Conservation (phyloP, 768 basidiomycete species). For the Boletus vinaceobasis region DNA sequence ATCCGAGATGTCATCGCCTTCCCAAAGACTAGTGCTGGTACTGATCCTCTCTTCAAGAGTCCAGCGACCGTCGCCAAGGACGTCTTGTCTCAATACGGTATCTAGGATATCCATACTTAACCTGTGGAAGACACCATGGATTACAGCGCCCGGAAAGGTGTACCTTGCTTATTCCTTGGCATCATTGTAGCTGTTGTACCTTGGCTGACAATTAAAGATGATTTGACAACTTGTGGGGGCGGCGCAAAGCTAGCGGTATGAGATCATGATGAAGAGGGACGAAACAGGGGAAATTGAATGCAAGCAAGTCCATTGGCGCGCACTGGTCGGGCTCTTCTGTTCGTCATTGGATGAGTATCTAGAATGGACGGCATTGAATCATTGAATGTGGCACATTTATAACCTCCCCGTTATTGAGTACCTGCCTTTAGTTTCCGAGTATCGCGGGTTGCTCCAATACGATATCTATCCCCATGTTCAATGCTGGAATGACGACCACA, state of each 20-base stretch:
- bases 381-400: neutral
- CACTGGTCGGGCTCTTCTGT: neutral
- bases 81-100: constrained; percentile 62
- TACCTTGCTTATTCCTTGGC: constrained; percentile 1
- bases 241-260: neutral
- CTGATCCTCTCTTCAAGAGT: constrained; percentile 86
- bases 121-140: neutral
- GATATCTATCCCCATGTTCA: neutral
- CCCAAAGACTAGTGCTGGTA: constrained; percentile 83
- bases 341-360: neutral
- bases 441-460: neutral
- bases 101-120: constrained; percentile 35
- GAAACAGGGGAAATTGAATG: neutral
- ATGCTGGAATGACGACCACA: neutral
- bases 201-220: neutral
- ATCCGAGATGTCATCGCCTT: constrained; percentile 97
- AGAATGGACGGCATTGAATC: neutral
- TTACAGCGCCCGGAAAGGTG: neutral
- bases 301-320: neutral
- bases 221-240: neutral
- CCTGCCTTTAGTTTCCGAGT: neutral
- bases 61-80: constrained; percentile 59
- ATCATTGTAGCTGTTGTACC: neutral
- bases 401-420: neutral
- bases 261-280: neutral